phyloP scores from a whole-genome alignment of 805 yeast species.

The Wickerhamiella kurtzmanii region DNA sequence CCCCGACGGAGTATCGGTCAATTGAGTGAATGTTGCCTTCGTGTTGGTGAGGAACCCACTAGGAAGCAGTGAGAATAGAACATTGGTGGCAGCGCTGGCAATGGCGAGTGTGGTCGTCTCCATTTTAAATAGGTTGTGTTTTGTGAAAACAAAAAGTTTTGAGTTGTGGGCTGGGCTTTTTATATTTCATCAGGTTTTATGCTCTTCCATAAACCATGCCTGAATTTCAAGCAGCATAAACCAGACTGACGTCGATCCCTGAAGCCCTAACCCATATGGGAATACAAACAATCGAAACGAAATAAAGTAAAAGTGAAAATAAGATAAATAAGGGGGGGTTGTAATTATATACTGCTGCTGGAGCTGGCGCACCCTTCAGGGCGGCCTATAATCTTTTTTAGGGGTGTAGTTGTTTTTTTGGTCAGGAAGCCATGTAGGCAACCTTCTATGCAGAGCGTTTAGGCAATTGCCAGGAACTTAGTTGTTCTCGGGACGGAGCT shows the following conservation, averaged over 20 bases:
- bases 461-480: conserved; percentile 27
- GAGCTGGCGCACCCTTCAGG: background rate
- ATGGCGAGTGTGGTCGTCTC: background rate
- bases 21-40: background rate
- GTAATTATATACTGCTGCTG: background rate
- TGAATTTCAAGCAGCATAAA: no score
- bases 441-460: background rate
- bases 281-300: no score
- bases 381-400: background rate
- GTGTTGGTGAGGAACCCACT: background rate
- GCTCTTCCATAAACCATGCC: no score
- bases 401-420: no score
- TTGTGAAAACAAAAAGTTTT: no score
- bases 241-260: no score
- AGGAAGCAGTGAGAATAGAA: background rate
- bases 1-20: conserved; percentile 22
- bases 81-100: background rate
- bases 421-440: no score
- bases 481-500: conserved; percentile 98
- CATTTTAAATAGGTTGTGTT: background rate
- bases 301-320: no score
- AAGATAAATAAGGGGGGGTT: background rate
- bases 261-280: no score
- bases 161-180: background rate
- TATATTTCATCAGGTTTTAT: no score